Conservation (phyloP, 2,329 filamentous ascomycete genomes). For the Fusarium miscanthi region DNA sequence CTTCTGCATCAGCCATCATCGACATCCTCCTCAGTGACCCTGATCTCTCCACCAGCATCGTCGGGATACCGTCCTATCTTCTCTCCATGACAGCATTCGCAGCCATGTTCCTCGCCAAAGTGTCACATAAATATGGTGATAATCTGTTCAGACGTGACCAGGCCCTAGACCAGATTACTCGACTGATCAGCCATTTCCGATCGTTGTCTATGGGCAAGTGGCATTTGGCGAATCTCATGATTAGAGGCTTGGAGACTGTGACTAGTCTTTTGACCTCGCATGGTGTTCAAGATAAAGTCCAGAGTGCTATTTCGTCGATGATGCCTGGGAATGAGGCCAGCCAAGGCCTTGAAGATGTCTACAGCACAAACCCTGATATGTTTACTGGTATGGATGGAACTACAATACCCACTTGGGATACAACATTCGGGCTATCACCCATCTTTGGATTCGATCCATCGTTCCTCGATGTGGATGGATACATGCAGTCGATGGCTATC, state of each 20-base stretch:
- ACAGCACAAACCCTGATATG: background rate
- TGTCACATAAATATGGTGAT: slow-evolving; percentile 56
- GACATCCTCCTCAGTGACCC: slow-evolving; percentile 56
- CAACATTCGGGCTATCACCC: slow-evolving; percentile 45
- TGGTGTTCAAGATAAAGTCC: background rate
- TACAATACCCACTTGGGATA: slow-evolving; percentile 40
- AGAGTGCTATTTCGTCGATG: background rate
- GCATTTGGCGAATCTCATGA: slow-evolving; percentile 60
- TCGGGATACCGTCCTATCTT: slow-evolving; percentile 61
- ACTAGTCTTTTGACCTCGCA: slow-evolving; percentile 1
- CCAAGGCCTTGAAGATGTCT: background rate
- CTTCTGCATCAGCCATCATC: slow-evolving; percentile 57
- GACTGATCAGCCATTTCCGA: slow-evolving; percentile 55
- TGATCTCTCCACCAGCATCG: slow-evolving; percentile 53
- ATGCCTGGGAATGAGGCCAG: background rate
- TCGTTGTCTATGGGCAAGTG: slow-evolving; percentile 55
- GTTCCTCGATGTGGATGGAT: slow-evolving; percentile 24
- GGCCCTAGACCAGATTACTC: slow-evolving; percentile 52
- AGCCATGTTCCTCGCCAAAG: slow-evolving; percentile 62
- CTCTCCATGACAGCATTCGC: slow-evolving; percentile 65
- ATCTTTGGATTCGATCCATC: slow-evolving; percentile 46
- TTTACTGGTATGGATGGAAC: slow-evolving; percentile 23
- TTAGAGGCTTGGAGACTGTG: slow-evolving; percentile 54
- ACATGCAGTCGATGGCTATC: slow-evolving; percentile 34
- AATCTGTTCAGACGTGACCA: slow-evolving; percentile 52